Evolutionary conservation across 257 asterid genomes (phyloP), one percentile per base, ranked within the genome.

Genomic region (Ligustrum vulgare): DNA sequence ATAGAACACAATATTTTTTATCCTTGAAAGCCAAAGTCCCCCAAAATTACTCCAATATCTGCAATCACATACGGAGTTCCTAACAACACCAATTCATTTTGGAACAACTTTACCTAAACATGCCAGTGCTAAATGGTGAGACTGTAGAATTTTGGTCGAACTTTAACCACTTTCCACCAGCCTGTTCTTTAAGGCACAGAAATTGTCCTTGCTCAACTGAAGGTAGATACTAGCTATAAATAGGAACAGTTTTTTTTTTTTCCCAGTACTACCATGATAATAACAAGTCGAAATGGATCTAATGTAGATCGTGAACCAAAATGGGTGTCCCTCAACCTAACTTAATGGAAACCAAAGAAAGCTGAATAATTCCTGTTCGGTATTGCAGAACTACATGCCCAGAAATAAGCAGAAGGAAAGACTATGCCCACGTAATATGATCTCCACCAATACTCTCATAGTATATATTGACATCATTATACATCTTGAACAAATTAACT

Each of bases 21-120:
- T 70, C 64, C 81, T 74, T 3, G 15, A 8, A 45, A 70, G 66
- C 47, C 32, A 69, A 56, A 41, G 62, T 71, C 45, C 70, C 51
- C 58, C 43, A 79, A 49, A 31, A 49, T 49, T 49, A 16, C 23
- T 49, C 60, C 60, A 15, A 49, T 47, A 47, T 31, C 35, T 69
- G 43, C 51, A 41, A 67, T 54, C 43, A 60, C 67, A 56, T 68
- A 43, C 41, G 33, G 67, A 72, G 74, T 22, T 51, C 73, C 71
- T 73, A 51, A 33, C 12, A 36, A 49, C 23, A 32, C 39, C 72
- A 12, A 15, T 15, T 49, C 2, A 7, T 18, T 67, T 16, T 67
- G n/a, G 72, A 69, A 36, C 58, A 15, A 6, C 20, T 34, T 62
- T 23, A 67, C 16, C 67, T 39, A 47, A 18, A 72, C 58, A 37